Percentiles rank a stretch among this genome's conserved stretches.
Evolutionary conservation across 805 yeast genomes (phyloP).

Genomic region (Zygosaccharomyces siamensis): DNA sequence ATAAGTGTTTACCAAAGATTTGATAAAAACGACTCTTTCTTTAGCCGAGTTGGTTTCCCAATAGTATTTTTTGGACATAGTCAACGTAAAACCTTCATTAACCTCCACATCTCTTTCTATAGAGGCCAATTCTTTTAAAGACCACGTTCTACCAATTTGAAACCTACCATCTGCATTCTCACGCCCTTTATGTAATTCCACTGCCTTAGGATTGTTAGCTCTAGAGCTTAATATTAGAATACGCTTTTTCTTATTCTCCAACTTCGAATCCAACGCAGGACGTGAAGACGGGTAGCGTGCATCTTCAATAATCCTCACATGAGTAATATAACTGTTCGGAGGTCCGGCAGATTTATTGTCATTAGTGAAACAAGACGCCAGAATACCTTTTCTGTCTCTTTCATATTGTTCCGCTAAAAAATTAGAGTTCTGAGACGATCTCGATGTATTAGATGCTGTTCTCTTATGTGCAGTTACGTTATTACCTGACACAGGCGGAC

Average conservation of each 20-base stretch:
- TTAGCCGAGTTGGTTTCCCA: constrained; percentile 66
- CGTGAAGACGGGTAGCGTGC: constrained; percentile 60
- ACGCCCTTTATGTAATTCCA: constrained; percentile 79
- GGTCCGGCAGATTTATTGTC: constrained; percentile 40
- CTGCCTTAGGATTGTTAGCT: constrained; percentile 62
- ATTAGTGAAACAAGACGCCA: constrained; percentile 45
- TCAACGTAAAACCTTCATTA: constrained; percentile 53
- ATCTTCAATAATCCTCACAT: constrained; percentile 70
- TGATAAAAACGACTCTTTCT: constrained; percentile 56
- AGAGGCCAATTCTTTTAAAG: constrained; percentile 58
- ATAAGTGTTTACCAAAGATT: constrained; percentile 48
- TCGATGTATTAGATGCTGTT: constrained; percentile 33
- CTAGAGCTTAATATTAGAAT: constrained; percentile 44
- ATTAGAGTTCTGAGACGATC: constrained; percentile 30
- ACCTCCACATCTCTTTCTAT: constrained; percentile 51
- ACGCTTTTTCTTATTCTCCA: constrained; percentile 54
- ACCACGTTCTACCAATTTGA: constrained; percentile 94
- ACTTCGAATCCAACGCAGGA: constrained; percentile 54
- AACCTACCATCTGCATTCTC: constrained; percentile 66
- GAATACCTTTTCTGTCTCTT: constrained; percentile 46
- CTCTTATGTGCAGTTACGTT: constrained; percentile 26
- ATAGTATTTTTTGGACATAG: constrained; percentile 72
- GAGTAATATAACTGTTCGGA: constrained; percentile 64
- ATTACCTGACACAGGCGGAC: constrained; percentile 28
- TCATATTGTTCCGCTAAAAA: constrained; percentile 55